These are phyloP conservation scores for Agapanthus africanus DNA, from an alignment of 106 monocot species.

Conservation along the genomic window DNA sequence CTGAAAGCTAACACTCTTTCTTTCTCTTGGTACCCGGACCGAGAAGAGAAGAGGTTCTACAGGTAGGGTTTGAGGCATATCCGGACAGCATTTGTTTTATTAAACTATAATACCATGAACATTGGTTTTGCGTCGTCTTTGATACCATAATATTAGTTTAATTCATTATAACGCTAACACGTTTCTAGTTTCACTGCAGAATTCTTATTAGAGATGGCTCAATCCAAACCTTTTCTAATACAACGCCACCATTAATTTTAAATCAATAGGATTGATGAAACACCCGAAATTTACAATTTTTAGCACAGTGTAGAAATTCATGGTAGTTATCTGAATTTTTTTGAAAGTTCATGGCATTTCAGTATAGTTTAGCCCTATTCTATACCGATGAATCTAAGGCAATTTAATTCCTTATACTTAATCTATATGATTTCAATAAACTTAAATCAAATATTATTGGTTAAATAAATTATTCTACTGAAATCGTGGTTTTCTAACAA, in stretches of 20 bases:
- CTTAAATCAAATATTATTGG: not conserved
- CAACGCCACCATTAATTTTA: too few species aligned
- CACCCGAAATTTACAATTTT: too few species aligned
- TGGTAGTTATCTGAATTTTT: not conserved
- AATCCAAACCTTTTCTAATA: too few species aligned
- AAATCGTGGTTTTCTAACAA: not conserved
- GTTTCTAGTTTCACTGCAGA: too few species aligned
- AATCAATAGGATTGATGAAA: too few species aligned
- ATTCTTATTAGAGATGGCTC: too few species aligned
- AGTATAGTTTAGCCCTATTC: not conserved
- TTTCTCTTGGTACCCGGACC: not conserved
- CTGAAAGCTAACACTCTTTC: not conserved
- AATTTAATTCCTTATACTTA: not conserved
- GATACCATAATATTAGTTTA: too few species aligned
- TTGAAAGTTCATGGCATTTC: not conserved
- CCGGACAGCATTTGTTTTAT: conserved; percentile 6
- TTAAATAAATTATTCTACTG: not conserved
- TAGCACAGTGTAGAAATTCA: too few species aligned
- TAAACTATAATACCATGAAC: not conserved
- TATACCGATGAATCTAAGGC: not conserved
- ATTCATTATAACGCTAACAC: too few species aligned
- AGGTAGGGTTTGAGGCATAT: too few species aligned
- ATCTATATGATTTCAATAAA: not conserved
- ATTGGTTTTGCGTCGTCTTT: not conserved
- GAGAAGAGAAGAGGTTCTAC: too few species aligned